A percentile compares a stretch with the other conserved stretches of the same genome.
Evolutionary conservation across 148 eudicot genomes (phyloP).

Genomic region (Silene uniflora): DNA sequence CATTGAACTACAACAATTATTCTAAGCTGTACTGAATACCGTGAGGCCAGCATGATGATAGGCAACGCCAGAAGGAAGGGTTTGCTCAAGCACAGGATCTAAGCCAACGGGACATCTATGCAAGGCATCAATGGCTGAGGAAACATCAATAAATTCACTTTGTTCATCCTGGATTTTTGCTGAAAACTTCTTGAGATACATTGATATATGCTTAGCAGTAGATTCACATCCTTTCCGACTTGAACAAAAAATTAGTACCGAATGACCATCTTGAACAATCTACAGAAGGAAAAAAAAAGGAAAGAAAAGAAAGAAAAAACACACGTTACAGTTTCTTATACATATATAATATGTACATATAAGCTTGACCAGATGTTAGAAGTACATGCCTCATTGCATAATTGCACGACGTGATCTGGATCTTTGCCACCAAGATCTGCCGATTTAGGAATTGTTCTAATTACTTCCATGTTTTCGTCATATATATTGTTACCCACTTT

Average conservation of each 20-base stretch:
- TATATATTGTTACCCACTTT: slow-evolving; percentile 87
- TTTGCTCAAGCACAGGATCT: slow-evolving; percentile 86
- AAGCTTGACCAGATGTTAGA: slow-evolving; percentile 5
- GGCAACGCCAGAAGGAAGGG: slow-evolving; percentile 94
- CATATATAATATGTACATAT: not conserved
- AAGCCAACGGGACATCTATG: slow-evolving; percentile 84
- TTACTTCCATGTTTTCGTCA: slow-evolving; percentile 66
- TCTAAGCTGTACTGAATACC: slow-evolving; percentile 36
- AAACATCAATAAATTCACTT: slow-evolving; percentile 52
- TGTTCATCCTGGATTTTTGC: slow-evolving; percentile 49
- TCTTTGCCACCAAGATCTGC: slow-evolving; percentile 91
- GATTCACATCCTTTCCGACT: slow-evolving; percentile 99
- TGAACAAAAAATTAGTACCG: slow-evolving; percentile 90
- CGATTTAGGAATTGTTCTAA: slow-evolving; percentile 67
- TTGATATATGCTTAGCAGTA: slow-evolving; percentile 81
- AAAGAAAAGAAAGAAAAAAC: not conserved
- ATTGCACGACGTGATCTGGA: slow-evolving; percentile 93
- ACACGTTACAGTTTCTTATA: slow-evolving; percentile 7
- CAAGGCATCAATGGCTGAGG: slow-evolving; percentile 76
- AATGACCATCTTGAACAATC: slow-evolving; percentile 98
- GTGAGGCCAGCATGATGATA: slow-evolving; percentile 99
- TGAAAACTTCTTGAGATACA: slow-evolving; percentile 63
- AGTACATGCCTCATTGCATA: slow-evolving; percentile 84
- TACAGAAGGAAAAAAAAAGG: slow-evolving; percentile 17
- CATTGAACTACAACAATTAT: not conserved